Percentiles rank a stretch among this genome's conserved stretches.
phyloP scores from a whole-genome alignment of 345 rosid genomes.

The Luvunga scandens region DNA sequence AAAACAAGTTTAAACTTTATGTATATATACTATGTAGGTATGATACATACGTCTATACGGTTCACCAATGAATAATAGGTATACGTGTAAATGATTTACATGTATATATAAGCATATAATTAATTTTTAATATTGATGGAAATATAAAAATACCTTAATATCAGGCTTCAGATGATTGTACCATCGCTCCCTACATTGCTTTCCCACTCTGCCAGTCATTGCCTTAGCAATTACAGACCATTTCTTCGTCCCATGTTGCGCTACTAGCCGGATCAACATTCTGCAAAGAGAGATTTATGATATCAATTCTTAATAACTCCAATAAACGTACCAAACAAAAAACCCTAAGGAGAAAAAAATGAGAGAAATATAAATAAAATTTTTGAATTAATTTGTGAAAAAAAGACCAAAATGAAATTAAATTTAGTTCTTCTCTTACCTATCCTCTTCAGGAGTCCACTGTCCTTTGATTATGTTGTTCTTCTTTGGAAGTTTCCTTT shows the following conservation, averaged over 20 bases:
- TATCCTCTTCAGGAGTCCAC: constrained; percentile 67
- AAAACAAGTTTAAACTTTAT: background rate
- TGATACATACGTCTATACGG: background rate
- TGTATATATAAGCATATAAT: no score
- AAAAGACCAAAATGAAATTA: background rate
- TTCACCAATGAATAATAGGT: background rate
- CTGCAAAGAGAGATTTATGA: constrained; percentile 26
- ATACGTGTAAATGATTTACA: no score
- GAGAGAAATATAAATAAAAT: background rate
- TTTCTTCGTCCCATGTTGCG: constrained; percentile 48
- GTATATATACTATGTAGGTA: background rate
- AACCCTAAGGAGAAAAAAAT: background rate
- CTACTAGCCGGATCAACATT: constrained; percentile 46
- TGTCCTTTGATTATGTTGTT: constrained; percentile 55
- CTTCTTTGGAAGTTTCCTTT: constrained; percentile 24
- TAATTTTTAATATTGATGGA: background rate
- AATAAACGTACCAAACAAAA: background rate
- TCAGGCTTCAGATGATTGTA: constrained; percentile 81
- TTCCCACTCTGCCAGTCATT: constrained; percentile 66
- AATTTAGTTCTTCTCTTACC: constrained; percentile 16
- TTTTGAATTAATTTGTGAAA: background rate
- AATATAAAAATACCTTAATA: constrained; percentile 51
- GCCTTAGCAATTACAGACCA: constrained; percentile 71
- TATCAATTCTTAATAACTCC: background rate
- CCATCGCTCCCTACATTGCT: constrained; percentile 94